These are phyloP conservation scores for Globisporangium ultimum DNA, from an alignment of 352 stramenopile genomes.

Conservation along the genomic window DNA sequence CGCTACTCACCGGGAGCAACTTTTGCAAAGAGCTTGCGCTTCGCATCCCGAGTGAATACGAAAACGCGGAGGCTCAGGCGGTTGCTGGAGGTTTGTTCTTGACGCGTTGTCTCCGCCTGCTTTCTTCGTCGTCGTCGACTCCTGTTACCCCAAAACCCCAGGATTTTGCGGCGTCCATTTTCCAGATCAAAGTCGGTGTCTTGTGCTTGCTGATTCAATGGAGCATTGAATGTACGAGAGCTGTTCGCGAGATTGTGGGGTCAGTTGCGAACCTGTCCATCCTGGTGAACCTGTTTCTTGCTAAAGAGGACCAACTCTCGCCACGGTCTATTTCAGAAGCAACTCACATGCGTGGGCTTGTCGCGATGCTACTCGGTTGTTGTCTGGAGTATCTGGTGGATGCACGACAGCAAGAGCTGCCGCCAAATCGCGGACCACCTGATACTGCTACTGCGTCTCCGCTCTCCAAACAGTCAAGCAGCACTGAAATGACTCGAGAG, in stretches of 20 bases:
- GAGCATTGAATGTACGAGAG: slow-evolving; percentile 54
- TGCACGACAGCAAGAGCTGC: slow-evolving; percentile 5
- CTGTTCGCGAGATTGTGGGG: slow-evolving; percentile 50
- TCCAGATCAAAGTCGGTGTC: slow-evolving; percentile 51
- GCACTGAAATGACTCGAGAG: slow-evolving; percentile 36
- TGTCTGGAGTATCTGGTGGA: slow-evolving; percentile 56
- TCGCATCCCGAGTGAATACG: slow-evolving; percentile 50
- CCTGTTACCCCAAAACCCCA: slow-evolving; percentile 1
- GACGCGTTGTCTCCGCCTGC: slow-evolving; percentile 48
- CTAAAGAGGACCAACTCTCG: slow-evolving; percentile 9
- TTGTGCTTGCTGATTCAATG: slow-evolving; percentile 56
- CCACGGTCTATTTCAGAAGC: slow-evolving; percentile 17
- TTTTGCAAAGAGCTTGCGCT: slow-evolving; percentile 74
- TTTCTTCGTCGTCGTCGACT: slow-evolving; percentile 18
- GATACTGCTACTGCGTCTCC: not conserved
- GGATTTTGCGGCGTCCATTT: slow-evolving; percentile 28
- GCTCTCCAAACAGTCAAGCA: not conserved
- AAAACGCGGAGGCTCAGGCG: slow-evolving; percentile 37
- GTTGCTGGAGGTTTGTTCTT: slow-evolving; percentile 60
- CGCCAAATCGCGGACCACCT: not conserved
- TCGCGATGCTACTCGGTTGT: slow-evolving; percentile 49
- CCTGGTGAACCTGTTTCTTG: slow-evolving; percentile 32
- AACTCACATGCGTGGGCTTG: slow-evolving; percentile 37
- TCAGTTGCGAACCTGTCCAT: slow-evolving; percentile 60
- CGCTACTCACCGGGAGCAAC: slow-evolving; percentile 38